phyloP scores from a whole-genome alignment of 2,329 filamentous ascomycete genomes.

The Colletotrichum noveboracense region DNA sequence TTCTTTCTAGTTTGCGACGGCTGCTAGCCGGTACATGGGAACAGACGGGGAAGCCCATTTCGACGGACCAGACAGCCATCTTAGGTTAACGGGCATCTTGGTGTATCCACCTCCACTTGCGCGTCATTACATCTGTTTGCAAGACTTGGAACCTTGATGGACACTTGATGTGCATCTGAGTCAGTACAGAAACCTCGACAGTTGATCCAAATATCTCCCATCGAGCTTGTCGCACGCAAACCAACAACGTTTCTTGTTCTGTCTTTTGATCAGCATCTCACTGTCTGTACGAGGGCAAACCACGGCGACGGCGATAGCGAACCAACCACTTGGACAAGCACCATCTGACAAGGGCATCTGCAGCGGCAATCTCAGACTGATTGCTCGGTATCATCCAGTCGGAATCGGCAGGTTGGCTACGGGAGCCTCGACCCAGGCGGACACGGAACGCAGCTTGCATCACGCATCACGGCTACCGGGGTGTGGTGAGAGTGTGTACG shows the following conservation, averaged over 20 bases:
- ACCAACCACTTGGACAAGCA: background rate
- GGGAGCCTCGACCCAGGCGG: background rate
- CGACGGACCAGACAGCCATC: background rate
- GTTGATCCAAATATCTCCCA: constrained; percentile 6
- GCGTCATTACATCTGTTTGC: constrained; percentile 5
- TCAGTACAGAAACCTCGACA: constrained; percentile 5
- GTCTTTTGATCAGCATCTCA: background rate
- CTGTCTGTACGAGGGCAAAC: background rate
- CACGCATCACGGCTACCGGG: background rate
- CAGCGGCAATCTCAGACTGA: background rate
- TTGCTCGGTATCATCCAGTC: background rate
- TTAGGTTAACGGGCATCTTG: background rate
- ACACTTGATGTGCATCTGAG: background rate
- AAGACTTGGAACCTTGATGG: constrained; percentile 15
- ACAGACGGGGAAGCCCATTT: background rate
- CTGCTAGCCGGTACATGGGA: background rate
- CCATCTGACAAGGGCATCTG: background rate
- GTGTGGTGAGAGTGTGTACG: background rate
- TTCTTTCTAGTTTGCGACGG: background rate
- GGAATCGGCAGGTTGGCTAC: background rate
- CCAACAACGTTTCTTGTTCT: background rate
- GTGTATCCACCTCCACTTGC: constrained; percentile 7
- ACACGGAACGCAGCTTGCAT: background rate
- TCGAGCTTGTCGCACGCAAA: constrained; percentile 5
- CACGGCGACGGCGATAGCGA: background rate